Base-by-base conservation (phyloP, 2,329 filamentous ascomycete species). In the Colletotrichum incanum region DNA sequence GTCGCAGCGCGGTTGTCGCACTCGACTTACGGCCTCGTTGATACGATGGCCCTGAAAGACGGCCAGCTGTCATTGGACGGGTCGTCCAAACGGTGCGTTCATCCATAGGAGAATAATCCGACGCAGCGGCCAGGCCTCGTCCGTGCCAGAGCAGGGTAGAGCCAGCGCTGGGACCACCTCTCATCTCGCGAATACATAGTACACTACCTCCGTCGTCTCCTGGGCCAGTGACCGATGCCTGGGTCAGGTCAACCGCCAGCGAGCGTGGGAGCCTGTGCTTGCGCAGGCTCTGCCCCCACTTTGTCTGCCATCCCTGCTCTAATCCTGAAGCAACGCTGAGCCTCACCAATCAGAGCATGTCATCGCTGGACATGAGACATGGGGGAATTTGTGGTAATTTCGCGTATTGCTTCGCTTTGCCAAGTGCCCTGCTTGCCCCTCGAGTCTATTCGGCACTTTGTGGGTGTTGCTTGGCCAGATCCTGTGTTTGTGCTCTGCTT, bases 151-250 rank as follows among this genome's bases (percentile, higher is more conserved):
- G 58, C 34, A 52, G 34, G 52, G 28, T 37, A 34, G 26, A 61
- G 45, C 34, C 14, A 16, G 26, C 65, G 69, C 65, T 67, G 64
- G 58, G 56, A 31, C 50, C 64, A 56, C 59, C 49, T 34, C 47
- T 62, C 69, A 59, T 72, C 65, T 72, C 59, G 52, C 69, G 52
- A 68, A 59, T 26, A 45, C n/a, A n/a, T n/a, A n/a, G n/a, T n/a
- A n/a, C n/a, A n/a, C n/a, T n/a, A n/a, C 31, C 34, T 31, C 20
- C 23, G 43, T 65, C 34, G 61, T 52, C n/a, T 54, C 52, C 31
- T 62, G 20, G 56, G 41, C 45, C 20, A 60, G 43, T 66, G n/a
- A 34, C n/a, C 37, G 28, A 31, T 65, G 45, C 39, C 52, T 37
- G 58, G 18, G 34, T 8, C 9, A 37, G 11, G 34, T 8, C 11